Percentiles rank a stretch among this genome's conserved stretches.
Evolutionary conservation across 495 filamentous ascomycete genomes (phyloP).

Genomic region (Aspergillus bridgeri): DNA sequence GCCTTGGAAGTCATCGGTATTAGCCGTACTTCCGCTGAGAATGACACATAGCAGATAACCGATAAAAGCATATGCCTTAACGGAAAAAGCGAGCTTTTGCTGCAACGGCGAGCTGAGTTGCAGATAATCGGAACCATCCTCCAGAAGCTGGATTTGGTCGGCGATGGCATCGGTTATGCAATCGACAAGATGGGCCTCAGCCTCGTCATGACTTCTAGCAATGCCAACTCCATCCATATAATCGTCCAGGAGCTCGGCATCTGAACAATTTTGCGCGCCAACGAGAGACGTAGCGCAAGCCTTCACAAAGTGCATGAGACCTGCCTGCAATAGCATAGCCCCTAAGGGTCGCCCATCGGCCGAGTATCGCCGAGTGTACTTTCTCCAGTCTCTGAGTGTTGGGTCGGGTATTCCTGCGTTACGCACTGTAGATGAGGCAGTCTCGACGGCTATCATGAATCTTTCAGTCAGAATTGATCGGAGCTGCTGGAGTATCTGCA

Average conservation of each 20-base stretch:
- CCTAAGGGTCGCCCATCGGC: constrained; percentile 74
- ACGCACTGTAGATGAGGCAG: constrained; percentile 81
- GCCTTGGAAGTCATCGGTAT: constrained; percentile 72
- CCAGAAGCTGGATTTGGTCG: constrained; percentile 80
- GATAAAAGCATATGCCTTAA: constrained; percentile 77
- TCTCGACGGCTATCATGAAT: constrained; percentile 80
- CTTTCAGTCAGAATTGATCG: constrained; percentile 72
- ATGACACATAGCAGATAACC: constrained; percentile 82
- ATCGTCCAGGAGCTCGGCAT: constrained; percentile 69
- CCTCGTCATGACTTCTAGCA: constrained; percentile 45
- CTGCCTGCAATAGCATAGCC: constrained; percentile 86
- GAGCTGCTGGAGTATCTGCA: constrained; percentile 64
- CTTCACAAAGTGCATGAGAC: constrained; percentile 79
- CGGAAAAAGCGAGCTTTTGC: constrained; percentile 78
- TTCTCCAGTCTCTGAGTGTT: constrained; percentile 71
- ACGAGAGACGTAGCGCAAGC: constrained; percentile 70
- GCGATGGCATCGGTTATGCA: constrained; percentile 68
- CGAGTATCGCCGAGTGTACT: constrained; percentile 77
- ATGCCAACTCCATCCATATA: constrained; percentile 56
- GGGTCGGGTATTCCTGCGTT: constrained; percentile 47
- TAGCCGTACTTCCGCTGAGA: constrained; percentile 73
- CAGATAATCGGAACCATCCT: constrained; percentile 84
- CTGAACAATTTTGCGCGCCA: constrained; percentile 54
- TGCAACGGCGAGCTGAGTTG: constrained; percentile 81
- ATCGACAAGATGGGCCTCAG: constrained; percentile 53